Evolutionary conservation across 768 basidiomycete genomes (phyloP).

Genomic region (Nidularia pulvinata): DNA sequence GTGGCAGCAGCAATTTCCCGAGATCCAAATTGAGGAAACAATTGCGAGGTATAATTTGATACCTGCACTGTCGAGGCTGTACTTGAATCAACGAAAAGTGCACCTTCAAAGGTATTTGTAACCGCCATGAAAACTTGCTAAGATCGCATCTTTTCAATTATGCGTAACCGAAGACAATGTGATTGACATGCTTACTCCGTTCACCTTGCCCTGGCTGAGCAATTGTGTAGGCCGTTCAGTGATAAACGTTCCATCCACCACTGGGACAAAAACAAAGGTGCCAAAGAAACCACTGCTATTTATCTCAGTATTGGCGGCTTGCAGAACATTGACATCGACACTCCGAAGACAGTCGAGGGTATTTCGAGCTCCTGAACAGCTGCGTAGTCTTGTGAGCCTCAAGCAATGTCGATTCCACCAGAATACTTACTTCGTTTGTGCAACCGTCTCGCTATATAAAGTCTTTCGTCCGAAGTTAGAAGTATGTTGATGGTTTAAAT

Average conservation of each 20-base stretch:
- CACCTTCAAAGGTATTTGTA: conserved; percentile 37
- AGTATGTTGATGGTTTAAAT: too few relatives aligned
- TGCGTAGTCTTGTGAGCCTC: too few relatives aligned
- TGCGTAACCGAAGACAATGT: too few relatives aligned
- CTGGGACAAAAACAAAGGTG: conserved; percentile 31
- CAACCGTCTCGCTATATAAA: too few relatives aligned
- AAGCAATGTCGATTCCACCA: too few relatives aligned
- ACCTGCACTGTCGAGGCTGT: conserved; percentile 19
- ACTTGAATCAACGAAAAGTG: conserved; percentile 30
- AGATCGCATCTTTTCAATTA: not conserved
- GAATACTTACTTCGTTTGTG: too few relatives aligned
- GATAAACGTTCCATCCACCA: conserved; percentile 40
- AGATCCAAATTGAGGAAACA: conserved; percentile 35
- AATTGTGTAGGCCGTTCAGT: conserved; percentile 31
- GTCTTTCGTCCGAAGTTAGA: too few relatives aligned
- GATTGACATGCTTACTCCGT: conserved; percentile 26
- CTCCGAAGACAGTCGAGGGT: conserved; percentile 33
- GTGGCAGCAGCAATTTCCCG: conserved; percentile 18
- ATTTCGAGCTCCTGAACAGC: too few relatives aligned
- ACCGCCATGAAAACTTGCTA: conserved; percentile 31
- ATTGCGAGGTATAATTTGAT: conserved; percentile 24
- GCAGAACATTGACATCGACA: conserved; percentile 18
- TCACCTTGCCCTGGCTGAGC: conserved; percentile 25
- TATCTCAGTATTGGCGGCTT: conserved; percentile 22
- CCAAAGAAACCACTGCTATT: conserved; percentile 24